Base-by-base conservation (phyloP, 495 filamentous ascomycete species). In the Penicillium atrosanguineum region DNA sequence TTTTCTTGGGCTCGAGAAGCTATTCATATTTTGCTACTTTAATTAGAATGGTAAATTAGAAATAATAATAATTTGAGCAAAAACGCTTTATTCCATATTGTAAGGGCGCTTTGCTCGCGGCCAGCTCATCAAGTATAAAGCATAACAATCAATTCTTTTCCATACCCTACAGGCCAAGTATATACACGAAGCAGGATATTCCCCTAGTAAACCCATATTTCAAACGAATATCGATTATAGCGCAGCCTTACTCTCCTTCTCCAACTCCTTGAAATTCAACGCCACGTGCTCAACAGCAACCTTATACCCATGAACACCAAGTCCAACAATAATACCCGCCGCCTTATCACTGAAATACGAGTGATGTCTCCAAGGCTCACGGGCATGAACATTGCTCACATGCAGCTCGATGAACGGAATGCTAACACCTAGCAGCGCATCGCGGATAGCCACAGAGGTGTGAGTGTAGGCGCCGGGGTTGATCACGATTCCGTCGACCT, bases 381-480 rank as follows among this genome's bases (percentile, higher is more conserved):
- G 64, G 45, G 78, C 78, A 67, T 90, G 84, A 7, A 88, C 77
- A 67, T 89, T 89, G 40, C 69, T 83, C 46, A 87, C 78, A 67
- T 90, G 87, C 14, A 87, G 59, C 73, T 90, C 87, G 34, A 90
- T 76, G 53, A 89, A 89, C 0, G 86, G 85, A 21, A 87, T 83
- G 7, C 61, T 69, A 0, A 88, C 82, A 12, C 79, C 84, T 7
- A 83, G 56, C 47, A 89, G 64, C 7, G 87, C 84, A 67, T 90
- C 87, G 4, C 87, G 76, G 23, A 89, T 75, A 0, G 83, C 84
- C 1, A 90, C 79, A 47, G 77, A 82, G 6, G 83, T 86, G 65
- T 89, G 87, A 6, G 86, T 88, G 60, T 83, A 81, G 0, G 79
- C 86, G 3, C 82, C 87, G 0, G 86, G 79, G 70, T 89, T 89